phyloP scores from a whole-genome alignment of 2,329 filamentous ascomycete genomes.

The Botrytis squamosa region DNA sequence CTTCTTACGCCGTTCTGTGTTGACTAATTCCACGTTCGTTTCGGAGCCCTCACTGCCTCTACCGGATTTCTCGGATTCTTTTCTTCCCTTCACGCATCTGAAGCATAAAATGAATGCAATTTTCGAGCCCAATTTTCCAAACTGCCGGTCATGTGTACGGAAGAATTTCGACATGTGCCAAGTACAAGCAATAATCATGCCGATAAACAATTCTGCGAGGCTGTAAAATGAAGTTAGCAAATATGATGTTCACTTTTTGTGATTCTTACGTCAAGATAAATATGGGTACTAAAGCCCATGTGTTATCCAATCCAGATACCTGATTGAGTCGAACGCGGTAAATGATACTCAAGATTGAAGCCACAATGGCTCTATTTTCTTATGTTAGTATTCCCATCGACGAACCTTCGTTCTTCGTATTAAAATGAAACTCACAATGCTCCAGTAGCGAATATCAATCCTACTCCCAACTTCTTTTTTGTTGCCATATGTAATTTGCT shows the following conservation, averaged over 20 bases:
- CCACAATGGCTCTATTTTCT: neutral
- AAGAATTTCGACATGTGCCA: conserved; percentile 2
- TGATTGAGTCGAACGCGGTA: neutral
- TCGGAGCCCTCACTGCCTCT: neutral
- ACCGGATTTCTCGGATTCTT: neutral
- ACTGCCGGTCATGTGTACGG: neutral
- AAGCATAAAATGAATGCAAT: neutral
- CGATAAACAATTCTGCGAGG: neutral
- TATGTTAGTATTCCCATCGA: neutral
- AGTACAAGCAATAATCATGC: neutral
- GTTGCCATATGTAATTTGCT: neutral
- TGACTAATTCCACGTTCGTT: neutral
- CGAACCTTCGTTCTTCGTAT: neutral
- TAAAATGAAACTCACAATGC: neutral
- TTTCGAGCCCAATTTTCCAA: neutral
- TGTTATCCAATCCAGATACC: neutral
- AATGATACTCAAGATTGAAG: neutral
- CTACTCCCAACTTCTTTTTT: neutral
- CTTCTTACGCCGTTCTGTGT: neutral
- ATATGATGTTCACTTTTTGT: neutral
- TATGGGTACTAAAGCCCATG: neutral
- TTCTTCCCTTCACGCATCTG: neutral
- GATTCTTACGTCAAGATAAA: neutral
- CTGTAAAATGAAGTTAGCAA: neutral
- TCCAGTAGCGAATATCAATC: neutral